Evolutionary conservation across 768 basidiomycete species (phyloP).

Genomic region (Leccinellum rugosiceps): DNA sequence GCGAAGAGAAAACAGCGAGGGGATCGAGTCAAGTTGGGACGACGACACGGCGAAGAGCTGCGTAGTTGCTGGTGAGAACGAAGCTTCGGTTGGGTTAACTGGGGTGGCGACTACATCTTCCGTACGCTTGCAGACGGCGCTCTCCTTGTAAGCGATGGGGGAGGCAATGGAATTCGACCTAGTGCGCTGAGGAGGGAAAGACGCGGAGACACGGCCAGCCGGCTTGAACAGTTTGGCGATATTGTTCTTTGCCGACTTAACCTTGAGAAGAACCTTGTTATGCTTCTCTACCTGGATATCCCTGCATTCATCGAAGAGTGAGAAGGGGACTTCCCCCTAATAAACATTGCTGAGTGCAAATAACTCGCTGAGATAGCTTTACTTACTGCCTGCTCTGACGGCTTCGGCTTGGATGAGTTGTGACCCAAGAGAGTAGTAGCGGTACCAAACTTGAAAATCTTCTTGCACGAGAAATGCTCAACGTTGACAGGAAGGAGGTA

Average conservation of each 20-base stretch:
- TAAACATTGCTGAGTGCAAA: not conserved
- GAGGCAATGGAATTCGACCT: not conserved
- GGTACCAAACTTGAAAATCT: slow-evolving; percentile 7
- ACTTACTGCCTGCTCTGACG: slow-evolving; percentile 8
- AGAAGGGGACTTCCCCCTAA: not conserved
- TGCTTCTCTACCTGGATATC: slow-evolving; percentile 2
- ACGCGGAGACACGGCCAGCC: not conserved
- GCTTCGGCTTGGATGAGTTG: not conserved
- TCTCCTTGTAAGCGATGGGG: not conserved
- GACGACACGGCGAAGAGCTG: not conserved
- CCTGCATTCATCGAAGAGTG: not conserved
- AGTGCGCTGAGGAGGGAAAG: not conserved
- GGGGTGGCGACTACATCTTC: not conserved
- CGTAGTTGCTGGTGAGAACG: not conserved
- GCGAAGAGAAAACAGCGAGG: not conserved
- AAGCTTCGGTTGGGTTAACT: not conserved
- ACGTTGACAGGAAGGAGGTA: not conserved
- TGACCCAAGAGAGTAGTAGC: not conserved
- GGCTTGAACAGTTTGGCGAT: slow-evolving; percentile 17
- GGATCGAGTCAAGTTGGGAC: not conserved
- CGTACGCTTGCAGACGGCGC: not conserved
- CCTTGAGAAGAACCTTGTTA: slow-evolving; percentile 8
- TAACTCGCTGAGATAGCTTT: not conserved
- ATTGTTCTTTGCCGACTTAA: slow-evolving; percentile 11
- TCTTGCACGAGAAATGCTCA: not conserved